Percentiles rank a stretch among this genome's conserved stretches.
phyloP scores from a whole-genome alignment of 495 filamentous ascomycete genomes.

The Neurospora sp. region DNA sequence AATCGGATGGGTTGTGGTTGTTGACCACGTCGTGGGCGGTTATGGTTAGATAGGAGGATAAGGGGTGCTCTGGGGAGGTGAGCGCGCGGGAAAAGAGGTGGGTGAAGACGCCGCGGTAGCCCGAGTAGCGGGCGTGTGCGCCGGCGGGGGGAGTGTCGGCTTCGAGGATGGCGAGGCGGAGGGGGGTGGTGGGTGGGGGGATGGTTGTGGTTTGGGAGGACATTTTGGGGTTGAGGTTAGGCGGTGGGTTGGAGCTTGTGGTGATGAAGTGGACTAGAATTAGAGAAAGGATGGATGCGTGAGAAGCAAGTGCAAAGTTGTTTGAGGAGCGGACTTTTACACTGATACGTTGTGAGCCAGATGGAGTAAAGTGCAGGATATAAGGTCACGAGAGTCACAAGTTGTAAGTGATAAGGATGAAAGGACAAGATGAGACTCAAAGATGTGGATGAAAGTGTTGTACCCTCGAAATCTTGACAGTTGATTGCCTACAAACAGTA shows the following conservation, averaged over 20 bases:
- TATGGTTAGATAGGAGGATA: constrained; percentile 43
- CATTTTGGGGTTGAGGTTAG: neutral
- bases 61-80: constrained; percentile 13
- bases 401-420: neutral
- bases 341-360: neutral
- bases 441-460: neutral
- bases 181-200: constrained; percentile 27
- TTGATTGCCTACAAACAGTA: neutral
- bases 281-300: no score
- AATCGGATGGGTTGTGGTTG: constrained; percentile 20
- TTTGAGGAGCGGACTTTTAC: no score
- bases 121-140: constrained; percentile 51
- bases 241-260: no score
- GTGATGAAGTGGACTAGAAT: no score
- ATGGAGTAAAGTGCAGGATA: neutral
- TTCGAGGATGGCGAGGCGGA: constrained; percentile 79
- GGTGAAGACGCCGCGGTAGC: constrained; percentile 65
- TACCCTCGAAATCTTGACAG: neutral
- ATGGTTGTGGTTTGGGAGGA: constrained; percentile 14
- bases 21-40: constrained; percentile 60
- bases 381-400: neutral
- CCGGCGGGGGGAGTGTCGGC: constrained; percentile 58
- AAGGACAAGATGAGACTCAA: neutral
- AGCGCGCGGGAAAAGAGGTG: constrained; percentile 44
- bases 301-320: neutral